Conservation (phyloP, 2,329 filamentous ascomycete genomes). For the Aquanectria penicillioides region DNA sequence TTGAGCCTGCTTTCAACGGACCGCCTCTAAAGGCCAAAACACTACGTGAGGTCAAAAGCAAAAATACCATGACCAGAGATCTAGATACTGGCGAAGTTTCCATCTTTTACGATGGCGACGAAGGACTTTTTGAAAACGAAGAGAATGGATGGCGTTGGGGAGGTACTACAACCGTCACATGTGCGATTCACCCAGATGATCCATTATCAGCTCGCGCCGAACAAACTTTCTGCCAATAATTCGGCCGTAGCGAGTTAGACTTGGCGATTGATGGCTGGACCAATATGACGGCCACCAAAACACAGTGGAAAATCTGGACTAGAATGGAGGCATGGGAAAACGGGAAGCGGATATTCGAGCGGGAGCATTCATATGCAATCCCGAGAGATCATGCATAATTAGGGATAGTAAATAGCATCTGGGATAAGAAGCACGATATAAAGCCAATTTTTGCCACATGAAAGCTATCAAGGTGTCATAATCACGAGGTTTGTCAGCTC, state of each 20-base stretch:
- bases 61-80: background rate
- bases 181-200: constrained; percentile 1
- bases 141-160: constrained; percentile 12
- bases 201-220: constrained; percentile 4
- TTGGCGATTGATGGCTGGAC: constrained; percentile 11
- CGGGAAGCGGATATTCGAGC: background rate
- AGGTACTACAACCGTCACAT: background rate
- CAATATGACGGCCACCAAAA: constrained; percentile 3
- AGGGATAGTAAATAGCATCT: no score
- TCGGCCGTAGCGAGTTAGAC: background rate
- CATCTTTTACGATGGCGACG: background rate
- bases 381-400: constrained; percentile 3
- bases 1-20: constrained; percentile 1
- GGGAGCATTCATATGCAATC: background rate
- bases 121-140: constrained; percentile 8
- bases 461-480: no score
- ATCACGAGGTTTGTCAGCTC: no score
- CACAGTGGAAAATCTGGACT: background rate
- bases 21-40: background rate
- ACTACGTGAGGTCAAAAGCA: background rate
- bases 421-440: no score
- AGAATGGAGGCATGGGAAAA: constrained; percentile 10
- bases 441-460: no score
- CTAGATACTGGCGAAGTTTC: background rate
- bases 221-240: constrained; percentile 5